Conservation (phyloP, 306 rosid genomes). For the Malus domestica region ASM211411v1 NC_041797.1:3586001-3586500, state of each 20-base stretch:
- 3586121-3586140: constrained; percentile 97
- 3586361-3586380: constrained; percentile 96
- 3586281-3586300: constrained; percentile 62
- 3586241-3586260: not conserved
- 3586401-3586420: constrained; percentile 96
- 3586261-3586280: not conserved
- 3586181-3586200: not conserved
- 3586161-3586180: constrained; percentile 65
- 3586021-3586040: constrained; percentile 50
- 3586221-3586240: not conserved
- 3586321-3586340: constrained; percentile 97
- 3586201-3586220: not conserved
- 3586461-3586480: no score
- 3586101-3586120: constrained; percentile 92
- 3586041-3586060: constrained; percentile 98
- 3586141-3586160: constrained; percentile 96
- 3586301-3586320: constrained; percentile 99
- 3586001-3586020: constrained; percentile 20
- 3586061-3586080: constrained; percentile 97
- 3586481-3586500: no score
- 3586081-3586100: constrained; percentile 99
- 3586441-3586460: not conserved
- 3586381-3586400: constrained; percentile 98
- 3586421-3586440: constrained; percentile 31
- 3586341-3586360: constrained; percentile 97